Evolutionary conservation across 768 basidiomycete species (phyloP), one percentile per base, ranked within the genome.

Genomic region (Boletus speciosus): DNA sequence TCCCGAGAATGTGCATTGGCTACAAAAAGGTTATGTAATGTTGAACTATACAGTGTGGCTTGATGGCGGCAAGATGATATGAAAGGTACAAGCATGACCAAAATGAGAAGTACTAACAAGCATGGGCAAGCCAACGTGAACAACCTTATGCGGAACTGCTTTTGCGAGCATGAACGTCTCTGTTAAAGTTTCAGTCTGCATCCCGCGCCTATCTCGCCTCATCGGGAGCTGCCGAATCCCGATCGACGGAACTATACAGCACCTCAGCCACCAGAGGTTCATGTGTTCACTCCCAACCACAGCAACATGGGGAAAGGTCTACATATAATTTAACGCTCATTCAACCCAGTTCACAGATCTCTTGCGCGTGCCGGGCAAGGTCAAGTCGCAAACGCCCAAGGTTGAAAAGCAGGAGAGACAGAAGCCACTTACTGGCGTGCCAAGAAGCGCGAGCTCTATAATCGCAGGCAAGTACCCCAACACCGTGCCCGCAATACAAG

Each of bases 381-480:
- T 97, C 81, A 97, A 94, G 80, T 91, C 89, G 62, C 92, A 96
- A 78, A 91, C 88, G 65, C 95, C 95, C 66, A 98, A 98, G 78
- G 95, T 97, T 71, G 95, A 97, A 69, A 84, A 86, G 74, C 91
- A 96, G 80, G 95, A 98, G 80, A 98, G 97, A 86, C 90, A 94
- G 85, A 98, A 97, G 84, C 82, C 82, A 25, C 85, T 91, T 49
- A 96, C 92, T 75, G 94, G 96, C 58, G 95, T 69, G 95, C 96
- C 55, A 96, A 97, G 86, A 98, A 97, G 83, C 82, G 92, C 60
- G 78, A 90, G 61, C 77, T 93, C 59, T 96, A 94, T 81, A 94
- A 94, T 78, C 86, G 90, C 70, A 84, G 90, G 86, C 86, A 75
- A 66, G 84, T 79, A 49, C n/a, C 16, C n/a, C 4, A 9, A 0